phyloP scores from a whole-genome alignment of 2,329 filamentous ascomycete species.

The Ilyonectria sp. region DNA sequence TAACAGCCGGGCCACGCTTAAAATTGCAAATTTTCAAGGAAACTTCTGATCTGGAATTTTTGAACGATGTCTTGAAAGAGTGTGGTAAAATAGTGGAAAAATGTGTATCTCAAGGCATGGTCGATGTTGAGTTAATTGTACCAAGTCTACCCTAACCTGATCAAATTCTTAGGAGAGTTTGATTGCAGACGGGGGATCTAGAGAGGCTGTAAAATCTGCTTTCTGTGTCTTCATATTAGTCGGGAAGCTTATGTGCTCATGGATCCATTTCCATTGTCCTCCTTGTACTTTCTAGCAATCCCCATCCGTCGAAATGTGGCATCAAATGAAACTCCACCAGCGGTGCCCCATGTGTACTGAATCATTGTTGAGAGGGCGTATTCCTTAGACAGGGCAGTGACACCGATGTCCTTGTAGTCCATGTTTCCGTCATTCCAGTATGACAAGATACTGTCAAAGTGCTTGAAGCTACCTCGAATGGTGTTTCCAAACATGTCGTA shows the following conservation, averaged over 20 bases:
- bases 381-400: neutral
- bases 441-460: neutral
- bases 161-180: neutral
- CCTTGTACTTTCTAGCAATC: neutral
- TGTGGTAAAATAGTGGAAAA: too few species aligned
- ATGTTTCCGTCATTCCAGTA: constrained; percentile 1
- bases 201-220: neutral
- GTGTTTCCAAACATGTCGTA: constrained; percentile 2
- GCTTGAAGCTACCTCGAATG: neutral
- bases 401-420: neutral
- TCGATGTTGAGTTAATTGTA: too few species aligned
- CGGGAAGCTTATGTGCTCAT: neutral
- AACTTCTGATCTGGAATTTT: too few species aligned
- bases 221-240: neutral
- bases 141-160: too few species aligned
- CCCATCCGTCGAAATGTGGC: neutral
- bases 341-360: too few species aligned
- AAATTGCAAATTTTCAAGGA: too few species aligned
- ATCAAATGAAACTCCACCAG: too few species aligned
- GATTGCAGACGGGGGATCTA: neutral
- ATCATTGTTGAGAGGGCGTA: neutral
- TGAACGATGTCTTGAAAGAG: too few species aligned
- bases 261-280: constrained; percentile 1
- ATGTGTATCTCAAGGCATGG: neutral
- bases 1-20: too few species aligned